Evolutionary conservation across 441 rosid genomes (phyloP), one percentile per base, ranked within the genome.

Genomic region (Brassica hybrid): DNA sequence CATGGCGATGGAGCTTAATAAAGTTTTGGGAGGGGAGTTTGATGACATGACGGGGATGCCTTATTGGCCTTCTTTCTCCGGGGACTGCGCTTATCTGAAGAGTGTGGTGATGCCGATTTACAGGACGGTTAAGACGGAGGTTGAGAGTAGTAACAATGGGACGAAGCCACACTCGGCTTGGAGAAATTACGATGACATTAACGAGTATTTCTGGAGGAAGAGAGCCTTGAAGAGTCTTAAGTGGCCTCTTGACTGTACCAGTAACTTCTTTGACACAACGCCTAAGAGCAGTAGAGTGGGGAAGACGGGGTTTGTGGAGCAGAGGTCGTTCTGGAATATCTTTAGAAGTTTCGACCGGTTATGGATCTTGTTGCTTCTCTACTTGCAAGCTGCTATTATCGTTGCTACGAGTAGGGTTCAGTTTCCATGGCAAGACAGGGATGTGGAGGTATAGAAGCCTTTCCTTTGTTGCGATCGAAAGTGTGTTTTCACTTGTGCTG

Each of bases 241-340:
- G 71, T 90, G 94, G 94, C 94, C 94, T 38, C 76, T 90, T 68
- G 86, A 88, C 23, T 19, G 7, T 6, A 72, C 69, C 1, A 82
- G 91, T 69, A 87, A 83, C 73, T 90, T 87, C 77, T 84, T 88
- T 1, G 78, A 16, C 7, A 75, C 86, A 0, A 77, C 65, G 7
- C 74, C 81, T 9, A 86, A 83, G 82, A 63, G 27, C n/a, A 73
- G 80, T 65, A 80, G 90, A 65, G 88, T 90, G 7, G 89, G 92
- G 78, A 90, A 90, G 87, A 88, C 91, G 0, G 92, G 92, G 32
- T 90, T 90, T 67, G 94, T 90, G 62, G 94, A 90, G 87, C 92
- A 87, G 73, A 77, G 94, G 67, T 87, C 92, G 56, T 90, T 88
- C 65, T 88, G 90, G 91, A 88, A 88, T 79, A 45, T 88, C 48